These are phyloP conservation scores for Cichorium intybus DNA, from an alignment of 140 eudicot genomes.

Conservation along the genomic window DNA sequence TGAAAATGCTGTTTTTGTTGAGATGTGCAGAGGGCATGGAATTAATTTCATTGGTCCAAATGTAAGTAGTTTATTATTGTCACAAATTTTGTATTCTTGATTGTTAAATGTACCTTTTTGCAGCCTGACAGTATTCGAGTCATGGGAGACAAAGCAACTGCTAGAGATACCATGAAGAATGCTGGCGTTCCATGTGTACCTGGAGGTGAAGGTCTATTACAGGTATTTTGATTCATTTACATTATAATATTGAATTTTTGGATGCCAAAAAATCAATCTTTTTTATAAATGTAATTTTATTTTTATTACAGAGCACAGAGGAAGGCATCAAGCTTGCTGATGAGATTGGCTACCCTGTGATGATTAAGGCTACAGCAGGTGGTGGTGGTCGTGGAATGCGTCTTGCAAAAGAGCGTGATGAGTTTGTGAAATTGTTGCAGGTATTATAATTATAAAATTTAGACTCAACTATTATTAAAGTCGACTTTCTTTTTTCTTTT, in stretches of 20 bases:
- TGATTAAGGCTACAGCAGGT: constrained; percentile 99
- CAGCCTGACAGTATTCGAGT: constrained; percentile 98
- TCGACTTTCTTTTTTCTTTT: not conserved
- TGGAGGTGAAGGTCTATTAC: constrained; percentile 90
- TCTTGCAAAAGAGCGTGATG: constrained; percentile 52
- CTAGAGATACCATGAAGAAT: constrained; percentile 96
- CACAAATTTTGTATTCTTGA: not conserved
- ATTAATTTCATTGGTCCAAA: constrained; percentile 96
- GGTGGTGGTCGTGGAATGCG: constrained; percentile 99
- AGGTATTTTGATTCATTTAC: constrained; percentile 39
- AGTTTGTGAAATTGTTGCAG: constrained; percentile 73
- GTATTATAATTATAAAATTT: constrained; percentile 33
- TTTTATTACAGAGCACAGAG: constrained; percentile 66
- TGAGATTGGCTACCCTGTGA: constrained; percentile 92
- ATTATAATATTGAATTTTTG: constrained; percentile 1
- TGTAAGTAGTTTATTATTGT: constrained; percentile 39
- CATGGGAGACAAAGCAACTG: constrained; percentile 99
- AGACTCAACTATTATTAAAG: not conserved
- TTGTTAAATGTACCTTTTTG: constrained; percentile 21
- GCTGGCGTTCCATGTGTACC: constrained; percentile 99
- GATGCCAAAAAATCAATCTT: not conserved
- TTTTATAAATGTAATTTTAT: no score
- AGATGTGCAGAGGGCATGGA: constrained; percentile 92
- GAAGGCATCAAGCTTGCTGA: constrained; percentile 85
- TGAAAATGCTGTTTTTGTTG: constrained; percentile 95